Evolutionary conservation across 2,329 filamentous ascomycete species (phyloP).

Genomic region (Gliomastix tumulicola): DNA sequence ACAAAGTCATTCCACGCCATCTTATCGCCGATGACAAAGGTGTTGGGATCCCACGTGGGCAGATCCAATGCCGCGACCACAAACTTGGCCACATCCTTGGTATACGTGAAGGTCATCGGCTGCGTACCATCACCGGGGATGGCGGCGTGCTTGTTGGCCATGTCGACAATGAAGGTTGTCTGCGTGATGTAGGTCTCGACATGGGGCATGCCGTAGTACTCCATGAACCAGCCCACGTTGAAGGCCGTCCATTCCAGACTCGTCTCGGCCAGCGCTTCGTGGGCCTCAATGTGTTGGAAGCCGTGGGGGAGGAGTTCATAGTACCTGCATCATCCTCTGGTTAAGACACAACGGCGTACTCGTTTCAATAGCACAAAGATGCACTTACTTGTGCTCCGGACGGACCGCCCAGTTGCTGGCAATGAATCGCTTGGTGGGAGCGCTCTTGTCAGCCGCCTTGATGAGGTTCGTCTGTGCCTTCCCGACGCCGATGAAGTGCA

Average conservation of each 20-base stretch:
- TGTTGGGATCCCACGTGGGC: slow-evolving; percentile 32
- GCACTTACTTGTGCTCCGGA: not conserved
- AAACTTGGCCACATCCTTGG: slow-evolving; percentile 38
- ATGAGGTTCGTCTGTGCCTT: slow-evolving; percentile 32
- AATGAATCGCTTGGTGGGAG: slow-evolving; percentile 28
- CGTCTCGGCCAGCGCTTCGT: not conserved
- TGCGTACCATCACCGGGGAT: slow-evolving; percentile 41
- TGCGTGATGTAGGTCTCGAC: slow-evolving; percentile 23
- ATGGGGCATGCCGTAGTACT: slow-evolving; percentile 33
- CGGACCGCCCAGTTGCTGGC: slow-evolving; percentile 32
- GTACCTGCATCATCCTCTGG: too few relatives aligned
- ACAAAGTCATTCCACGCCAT: slow-evolving; percentile 36
- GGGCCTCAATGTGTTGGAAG: not conserved
- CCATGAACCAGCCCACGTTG: slow-evolving; percentile 34
- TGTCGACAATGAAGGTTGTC: slow-evolving; percentile 33
- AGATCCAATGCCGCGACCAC: slow-evolving; percentile 31
- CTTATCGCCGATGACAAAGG: slow-evolving; percentile 28
- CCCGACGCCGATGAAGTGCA: slow-evolving; percentile 15
- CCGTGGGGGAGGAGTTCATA: not conserved
- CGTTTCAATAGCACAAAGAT: too few relatives aligned
- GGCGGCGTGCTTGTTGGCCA: slow-evolving; percentile 32
- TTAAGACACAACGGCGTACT: too few relatives aligned
- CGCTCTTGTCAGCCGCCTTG: slow-evolving; percentile 29
- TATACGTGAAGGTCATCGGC: slow-evolving; percentile 37
- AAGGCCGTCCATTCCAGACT: slow-evolving; percentile 1